A percentile compares a stretch with the other conserved stretches of the same genome.
phyloP scores from a whole-genome alignment of 75 land plant genomes.

The Chamaecyparis obtusa region DNA sequence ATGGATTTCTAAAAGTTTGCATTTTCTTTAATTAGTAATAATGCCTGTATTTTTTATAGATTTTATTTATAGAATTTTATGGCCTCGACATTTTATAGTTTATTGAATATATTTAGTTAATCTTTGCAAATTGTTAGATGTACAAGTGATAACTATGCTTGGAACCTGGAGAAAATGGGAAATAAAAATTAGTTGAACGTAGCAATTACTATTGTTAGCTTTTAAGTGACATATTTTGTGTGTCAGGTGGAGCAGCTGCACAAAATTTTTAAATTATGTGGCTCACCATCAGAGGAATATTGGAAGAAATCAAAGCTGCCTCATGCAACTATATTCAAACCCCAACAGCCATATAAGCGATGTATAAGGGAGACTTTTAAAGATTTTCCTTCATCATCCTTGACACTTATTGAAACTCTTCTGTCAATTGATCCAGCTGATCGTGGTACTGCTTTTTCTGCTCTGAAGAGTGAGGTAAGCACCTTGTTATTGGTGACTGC shows the following conservation, averaged over 20 bases:
- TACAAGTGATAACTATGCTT: neutral
- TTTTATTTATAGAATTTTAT: neutral
- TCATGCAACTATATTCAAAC: conserved; percentile 80
- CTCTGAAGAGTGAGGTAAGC: neutral
- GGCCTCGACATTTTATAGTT: neutral
- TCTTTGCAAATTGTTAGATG: neutral
- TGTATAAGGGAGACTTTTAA: neutral
- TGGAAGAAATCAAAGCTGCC: conserved; percentile 81
- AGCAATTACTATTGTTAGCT: neutral
- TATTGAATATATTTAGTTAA: neutral
- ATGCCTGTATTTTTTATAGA: neutral
- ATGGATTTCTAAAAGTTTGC: neutral
- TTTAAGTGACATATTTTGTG: neutral
- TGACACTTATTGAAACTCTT: neutral
- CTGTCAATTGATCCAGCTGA: neutral
- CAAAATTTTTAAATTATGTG: conserved; percentile 85
- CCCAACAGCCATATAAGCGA: conserved; percentile 51
- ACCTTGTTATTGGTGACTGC: neutral
- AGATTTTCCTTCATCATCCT: neutral
- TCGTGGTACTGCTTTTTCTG: neutral
- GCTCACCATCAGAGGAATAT: conserved; percentile 79
- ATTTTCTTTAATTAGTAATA: neutral
- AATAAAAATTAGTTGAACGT: neutral
- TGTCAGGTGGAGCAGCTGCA: conserved; percentile 81
- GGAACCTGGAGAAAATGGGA: neutral